Percentiles rank a stretch among this genome's conserved stretches.
phyloP scores from a whole-genome alignment of 306 rosid genomes.

The Elaeagnus macrophylla region DNA sequence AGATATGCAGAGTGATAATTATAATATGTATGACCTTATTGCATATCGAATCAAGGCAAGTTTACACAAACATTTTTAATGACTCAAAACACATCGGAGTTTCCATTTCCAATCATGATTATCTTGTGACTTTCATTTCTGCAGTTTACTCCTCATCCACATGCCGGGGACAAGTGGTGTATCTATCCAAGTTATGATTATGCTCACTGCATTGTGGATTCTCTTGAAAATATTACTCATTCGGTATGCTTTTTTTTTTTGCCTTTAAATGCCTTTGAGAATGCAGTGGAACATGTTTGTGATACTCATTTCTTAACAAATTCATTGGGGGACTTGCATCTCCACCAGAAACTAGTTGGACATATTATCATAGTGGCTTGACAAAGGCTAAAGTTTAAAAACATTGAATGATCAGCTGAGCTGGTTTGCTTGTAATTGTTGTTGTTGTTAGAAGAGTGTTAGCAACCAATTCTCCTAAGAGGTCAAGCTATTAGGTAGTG shows the following conservation, averaged over 20 bases:
- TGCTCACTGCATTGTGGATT: slow-evolving; percentile 96
- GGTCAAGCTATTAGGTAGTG: too few species aligned
- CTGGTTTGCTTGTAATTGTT: too few species aligned
- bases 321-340: background rate
- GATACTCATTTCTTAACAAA: background rate
- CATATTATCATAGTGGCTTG: too few species aligned
- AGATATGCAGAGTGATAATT: slow-evolving; percentile 98
- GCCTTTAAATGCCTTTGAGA: slow-evolving; percentile 3
- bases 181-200: slow-evolving; percentile 96
- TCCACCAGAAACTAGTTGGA: background rate
- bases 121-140: slow-evolving; percentile 19
- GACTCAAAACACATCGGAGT: slow-evolving; percentile 9
- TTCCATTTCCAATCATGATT: background rate
- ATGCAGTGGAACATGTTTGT: slow-evolving; percentile 2
- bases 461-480: too few species aligned
- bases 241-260: slow-evolving; percentile 51
- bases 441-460: too few species aligned
- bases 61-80: slow-evolving; percentile 1
- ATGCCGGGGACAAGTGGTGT: slow-evolving; percentile 99
- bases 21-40: slow-evolving; percentile 95
- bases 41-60: slow-evolving; percentile 91
- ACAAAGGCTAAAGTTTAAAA: too few species aligned
- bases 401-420: too few species aligned
- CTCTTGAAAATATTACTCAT: slow-evolving; percentile 92
- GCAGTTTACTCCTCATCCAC: slow-evolving; percentile 94